Evolutionary conservation across 1,284 basidiomycete genomes (phyloP), one percentile per base, ranked within the genome.

Genomic region (Cronartium quercuum): DNA sequence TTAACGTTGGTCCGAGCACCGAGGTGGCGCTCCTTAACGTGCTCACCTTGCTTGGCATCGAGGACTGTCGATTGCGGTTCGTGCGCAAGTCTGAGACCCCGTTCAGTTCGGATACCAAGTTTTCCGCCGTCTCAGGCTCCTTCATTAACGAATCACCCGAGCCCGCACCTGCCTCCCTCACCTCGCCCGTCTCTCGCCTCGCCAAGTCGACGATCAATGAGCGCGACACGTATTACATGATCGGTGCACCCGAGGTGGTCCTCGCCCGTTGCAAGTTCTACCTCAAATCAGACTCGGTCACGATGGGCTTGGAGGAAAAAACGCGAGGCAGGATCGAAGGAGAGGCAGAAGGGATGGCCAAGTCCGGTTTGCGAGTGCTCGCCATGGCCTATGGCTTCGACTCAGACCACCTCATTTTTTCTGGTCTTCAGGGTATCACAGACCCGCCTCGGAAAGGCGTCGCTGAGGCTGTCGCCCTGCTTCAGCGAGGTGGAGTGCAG

Each of bases 371-470:
- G 58, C 87, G 94, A 15, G 89, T 98, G 40, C 87, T 98, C 58
- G 93, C 90, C 1, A 90, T 95, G 86, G 94, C 93, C 0, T 93
- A 90, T 77, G 92, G 92, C 0, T 83, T 83, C 18, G 77, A 81
- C 21, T 78, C 81, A 18, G 83, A 84, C 38, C 88, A 88, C 76
- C 85, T 97, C 24, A 86, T 94, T 0, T 98, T 98, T 81, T 90
- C 87, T 3, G 95, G 94, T 0, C 92, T 96, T 83, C 89, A 92
- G 81, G 94, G 91, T 2, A 98, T 98, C 93, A 85, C 91, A 76
- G 95, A 98, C 82, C 95, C 95, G 2, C 95, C 95, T 0, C 85
- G 95, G 60, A 89, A 90, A 78, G 94, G 94, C 34, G 94, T 98
- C n/a, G 89, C 89, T 1, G 90, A 93, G 78, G 89, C 94, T 9